Conservation (phyloP, 1,284 basidiomycete genomes). For the Melampsora americana region DNA sequence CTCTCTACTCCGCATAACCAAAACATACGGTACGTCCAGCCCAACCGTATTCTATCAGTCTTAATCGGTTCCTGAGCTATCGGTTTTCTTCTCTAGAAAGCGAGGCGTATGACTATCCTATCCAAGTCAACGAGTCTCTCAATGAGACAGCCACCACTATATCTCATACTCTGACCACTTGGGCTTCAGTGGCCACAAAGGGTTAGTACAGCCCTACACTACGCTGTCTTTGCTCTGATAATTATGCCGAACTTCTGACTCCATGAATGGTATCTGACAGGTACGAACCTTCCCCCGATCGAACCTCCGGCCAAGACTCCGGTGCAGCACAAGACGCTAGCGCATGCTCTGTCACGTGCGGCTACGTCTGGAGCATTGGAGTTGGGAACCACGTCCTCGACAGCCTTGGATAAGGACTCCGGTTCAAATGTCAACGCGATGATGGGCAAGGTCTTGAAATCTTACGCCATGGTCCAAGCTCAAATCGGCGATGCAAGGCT, state of each 20-base stretch:
- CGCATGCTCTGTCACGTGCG: conserved; percentile 84
- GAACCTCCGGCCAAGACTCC: conserved; percentile 57
- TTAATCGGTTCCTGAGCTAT: background rate
- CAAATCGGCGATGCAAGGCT: conserved; percentile 80
- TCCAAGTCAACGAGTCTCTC: conserved; percentile 60
- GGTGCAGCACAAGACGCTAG: conserved; percentile 82
- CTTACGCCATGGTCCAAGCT: conserved; percentile 80
- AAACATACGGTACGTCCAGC: conserved; percentile 40
- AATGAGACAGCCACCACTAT: conserved; percentile 58
- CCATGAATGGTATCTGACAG: conserved; percentile 14
- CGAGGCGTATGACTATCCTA: conserved; percentile 80
- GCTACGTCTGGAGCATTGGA: conserved; percentile 67
- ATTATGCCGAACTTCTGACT: background rate
- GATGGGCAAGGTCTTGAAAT: conserved; percentile 70
- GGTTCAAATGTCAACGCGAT: conserved; percentile 62
- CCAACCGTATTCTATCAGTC: conserved; percentile 15
- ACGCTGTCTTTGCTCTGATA: background rate
- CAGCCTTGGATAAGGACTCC: conserved; percentile 49
- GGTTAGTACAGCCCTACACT: conserved; percentile 46
- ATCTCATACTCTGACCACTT: conserved; percentile 78
- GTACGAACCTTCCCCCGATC: conserved; percentile 30
- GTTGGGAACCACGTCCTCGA: conserved; percentile 55
- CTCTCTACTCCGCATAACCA: conserved; percentile 67
- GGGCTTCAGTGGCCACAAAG: conserved; percentile 81
- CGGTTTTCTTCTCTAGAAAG: conserved; percentile 60